phyloP scores from a whole-genome alignment of 371 early-diverging fungal genomes.

The Parasitella parasitica region DNA sequence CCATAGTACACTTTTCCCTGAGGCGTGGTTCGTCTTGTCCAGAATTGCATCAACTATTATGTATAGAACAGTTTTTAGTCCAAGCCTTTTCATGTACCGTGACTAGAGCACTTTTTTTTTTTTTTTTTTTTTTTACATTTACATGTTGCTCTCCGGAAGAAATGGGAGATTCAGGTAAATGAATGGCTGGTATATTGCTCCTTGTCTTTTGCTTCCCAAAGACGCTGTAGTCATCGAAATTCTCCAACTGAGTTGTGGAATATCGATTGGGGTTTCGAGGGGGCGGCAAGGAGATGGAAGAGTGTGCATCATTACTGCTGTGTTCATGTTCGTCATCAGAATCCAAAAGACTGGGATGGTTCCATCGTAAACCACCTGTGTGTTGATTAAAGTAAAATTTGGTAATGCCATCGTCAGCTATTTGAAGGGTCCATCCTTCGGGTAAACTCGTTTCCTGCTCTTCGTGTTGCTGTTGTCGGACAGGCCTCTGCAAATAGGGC shows the following conservation, averaged over 20 bases:
- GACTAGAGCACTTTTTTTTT: no score
- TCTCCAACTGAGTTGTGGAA: background rate
- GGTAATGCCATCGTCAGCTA: constrained; percentile 28
- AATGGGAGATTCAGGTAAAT: background rate
- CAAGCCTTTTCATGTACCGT: no score
- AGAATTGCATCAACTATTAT: constrained; percentile 36
- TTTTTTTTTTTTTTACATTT: no score
- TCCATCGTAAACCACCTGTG: constrained; percentile 28
- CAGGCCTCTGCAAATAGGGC: background rate
- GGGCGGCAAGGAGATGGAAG: background rate
- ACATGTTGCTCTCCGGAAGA: background rate
- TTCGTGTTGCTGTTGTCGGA: background rate
- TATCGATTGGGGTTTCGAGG: background rate
- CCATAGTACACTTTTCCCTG: constrained; percentile 75
- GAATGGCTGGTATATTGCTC: background rate
- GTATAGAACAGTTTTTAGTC: background rate
- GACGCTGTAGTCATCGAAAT: background rate
- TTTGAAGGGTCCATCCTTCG: constrained; percentile 31
- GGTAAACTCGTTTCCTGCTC: background rate
- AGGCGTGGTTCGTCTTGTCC: constrained; percentile 59
- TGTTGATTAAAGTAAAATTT: constrained; percentile 26
- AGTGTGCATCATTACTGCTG: constrained; percentile 3
- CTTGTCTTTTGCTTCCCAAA: background rate
- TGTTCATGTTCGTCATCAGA: constrained; percentile 26
- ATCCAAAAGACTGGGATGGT: constrained; percentile 20